Base-by-base conservation (phyloP, 352 stramenopile genomes). In the Aphanomyces cochlioides region DNA sequence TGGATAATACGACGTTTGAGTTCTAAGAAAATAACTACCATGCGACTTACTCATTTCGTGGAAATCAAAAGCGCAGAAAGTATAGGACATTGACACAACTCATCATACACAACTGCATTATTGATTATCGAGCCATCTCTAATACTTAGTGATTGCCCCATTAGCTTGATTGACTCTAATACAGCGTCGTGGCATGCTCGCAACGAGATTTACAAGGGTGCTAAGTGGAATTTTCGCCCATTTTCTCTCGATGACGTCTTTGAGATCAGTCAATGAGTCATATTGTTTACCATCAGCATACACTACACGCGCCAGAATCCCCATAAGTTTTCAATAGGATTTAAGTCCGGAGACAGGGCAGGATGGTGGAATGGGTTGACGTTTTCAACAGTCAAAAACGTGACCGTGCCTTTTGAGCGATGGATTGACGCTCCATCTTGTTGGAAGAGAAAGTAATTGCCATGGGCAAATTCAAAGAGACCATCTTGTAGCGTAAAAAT, bases 381-480 rank as follows among this genome's bases (percentile, higher is more conserved):
- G 15, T 8, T 57, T 57, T 57, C 5, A 15, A 45, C 54, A 17
- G 15, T 41, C 54, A 61, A 61, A 61, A 61, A 28, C 36, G 39
- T 8, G 19, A 17, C 45, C 28, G 61, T 60, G 13, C 36, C 17
- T 36, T 69, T 69, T 12, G 39, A 56, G 15, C 28, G 38, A 61
- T 77, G 73, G 17, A 74, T 76, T 1, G 60, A 73, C 5, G 74
- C 74, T 13, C 66, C 68, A 56, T 74, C 63, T 66, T 75, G 73
- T 60, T 69, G 56, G n/a, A 77, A 78, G 40, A 75, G 56, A 56
- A 57, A 74, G 12, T 72, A 45, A 28, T 61, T 37, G 36, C 17
- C 54, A 61, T 61, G 54, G 21, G 59, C 69, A 48, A 48, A 48
- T 48, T 8, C 8, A 43, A 76, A 74, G 40, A 73, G 21, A 56